Evolutionary conservation across 345 rosid genomes (phyloP).

Genomic region (Acer saccharum): DNA sequence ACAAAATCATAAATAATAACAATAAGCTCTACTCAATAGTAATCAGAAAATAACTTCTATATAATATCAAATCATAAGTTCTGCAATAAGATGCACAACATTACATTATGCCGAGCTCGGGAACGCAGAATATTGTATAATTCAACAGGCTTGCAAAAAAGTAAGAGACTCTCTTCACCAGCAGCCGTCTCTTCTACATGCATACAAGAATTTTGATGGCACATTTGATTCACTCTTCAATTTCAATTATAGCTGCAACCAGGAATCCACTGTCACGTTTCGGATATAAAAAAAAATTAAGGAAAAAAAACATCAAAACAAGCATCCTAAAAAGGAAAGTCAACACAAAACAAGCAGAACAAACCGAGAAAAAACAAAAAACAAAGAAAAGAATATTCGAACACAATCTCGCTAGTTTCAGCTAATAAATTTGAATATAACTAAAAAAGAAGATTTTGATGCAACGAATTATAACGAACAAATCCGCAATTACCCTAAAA

Average conservation of each 20-base stretch:
- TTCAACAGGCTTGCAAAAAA: conserved; percentile 86
- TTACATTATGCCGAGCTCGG: conserved; percentile 68
- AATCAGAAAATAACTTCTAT: not conserved
- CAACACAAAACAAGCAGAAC: not conserved
- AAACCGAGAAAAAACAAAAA: not conserved
- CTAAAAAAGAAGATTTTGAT: not conserved
- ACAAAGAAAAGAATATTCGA: not conserved
- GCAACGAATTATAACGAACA: not conserved
- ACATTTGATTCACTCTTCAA: conserved; percentile 51
- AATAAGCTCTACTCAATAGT: not conserved
- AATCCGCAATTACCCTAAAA: not conserved
- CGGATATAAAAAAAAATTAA: not conserved
- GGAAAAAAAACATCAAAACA: not conserved
- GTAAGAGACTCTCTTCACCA: conserved; percentile 67
- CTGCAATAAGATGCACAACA: conserved; percentile 10
- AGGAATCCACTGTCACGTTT: not conserved
- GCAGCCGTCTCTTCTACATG: conserved; percentile 66
- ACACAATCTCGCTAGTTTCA: not conserved
- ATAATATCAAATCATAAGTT: not conserved
- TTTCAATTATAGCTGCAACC: conserved; percentile 12
- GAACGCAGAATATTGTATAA: conserved; percentile 69
- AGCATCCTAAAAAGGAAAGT: not conserved
- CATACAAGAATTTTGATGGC: conserved; percentile 64
- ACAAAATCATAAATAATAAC: not conserved
- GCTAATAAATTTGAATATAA: not conserved